phyloP scores from a whole-genome alignment of 164 flowering plant genomes.

The Sextonia rubra region DNA sequence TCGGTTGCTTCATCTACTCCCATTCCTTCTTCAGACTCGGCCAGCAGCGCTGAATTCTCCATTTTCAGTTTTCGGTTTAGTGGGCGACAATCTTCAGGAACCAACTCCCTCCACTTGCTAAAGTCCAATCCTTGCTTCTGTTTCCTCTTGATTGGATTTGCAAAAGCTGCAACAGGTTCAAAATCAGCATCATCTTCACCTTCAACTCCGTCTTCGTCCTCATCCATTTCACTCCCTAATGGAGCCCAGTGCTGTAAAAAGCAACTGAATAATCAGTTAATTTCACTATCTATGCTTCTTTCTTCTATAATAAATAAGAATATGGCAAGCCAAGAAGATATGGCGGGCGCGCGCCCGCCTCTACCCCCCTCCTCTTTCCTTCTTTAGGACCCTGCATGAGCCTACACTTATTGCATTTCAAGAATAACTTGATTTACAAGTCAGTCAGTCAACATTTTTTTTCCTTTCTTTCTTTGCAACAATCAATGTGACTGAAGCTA shows the following conservation, averaged over 20 bases:
- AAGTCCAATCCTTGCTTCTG: slow-evolving; percentile 56
- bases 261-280: slow-evolving; percentile 1
- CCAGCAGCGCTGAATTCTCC: neutral
- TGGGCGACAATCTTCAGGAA: slow-evolving; percentile 17
- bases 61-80: slow-evolving; percentile 8
- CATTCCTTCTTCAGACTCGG: slow-evolving; percentile 8
- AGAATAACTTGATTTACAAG: no score
- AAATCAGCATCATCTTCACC: slow-evolving; percentile 24
- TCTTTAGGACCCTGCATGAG: no score
- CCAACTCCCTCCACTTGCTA: slow-evolving; percentile 58
- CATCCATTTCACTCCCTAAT: slow-evolving; percentile 13
- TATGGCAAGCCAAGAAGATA: no score
- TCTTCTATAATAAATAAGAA: neutral
- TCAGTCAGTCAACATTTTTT: no score
- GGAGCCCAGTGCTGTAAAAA: slow-evolving; percentile 76
- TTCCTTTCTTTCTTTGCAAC: no score
- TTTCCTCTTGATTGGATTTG: slow-evolving; percentile 58
- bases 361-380: no score
- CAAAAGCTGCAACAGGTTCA: slow-evolving; percentile 41
- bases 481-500: no score
- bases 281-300: neutral
- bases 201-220: slow-evolving; percentile 31
- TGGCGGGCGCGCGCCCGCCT: no score
- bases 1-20: slow-evolving; percentile 13
- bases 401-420: no score